phyloP scores from a whole-genome alignment of 2,329 filamentous ascomycete genomes.

The Cladosporium austrohemisphaericum region DNA sequence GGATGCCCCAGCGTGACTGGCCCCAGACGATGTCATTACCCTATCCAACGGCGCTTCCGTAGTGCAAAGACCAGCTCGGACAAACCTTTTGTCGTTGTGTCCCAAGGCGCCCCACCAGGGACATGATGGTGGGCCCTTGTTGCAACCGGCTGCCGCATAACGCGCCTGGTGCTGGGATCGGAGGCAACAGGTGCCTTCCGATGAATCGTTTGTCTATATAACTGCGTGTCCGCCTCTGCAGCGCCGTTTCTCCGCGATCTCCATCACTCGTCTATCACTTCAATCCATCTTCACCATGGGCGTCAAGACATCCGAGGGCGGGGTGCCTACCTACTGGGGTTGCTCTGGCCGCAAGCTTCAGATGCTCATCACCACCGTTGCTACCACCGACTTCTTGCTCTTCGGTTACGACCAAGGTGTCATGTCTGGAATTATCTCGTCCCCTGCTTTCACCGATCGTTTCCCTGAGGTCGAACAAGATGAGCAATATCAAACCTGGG shows the following conservation, averaged over 20 bases:
- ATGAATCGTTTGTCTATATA: slow-evolving; percentile 14
- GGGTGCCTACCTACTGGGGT: slow-evolving; percentile 25
- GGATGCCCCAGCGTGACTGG: slow-evolving; percentile 11
- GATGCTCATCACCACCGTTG: slow-evolving; percentile 55
- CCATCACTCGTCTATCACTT: slow-evolving; percentile 3
- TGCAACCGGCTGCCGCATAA: slow-evolving; percentile 12
- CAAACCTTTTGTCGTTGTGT: slow-evolving; percentile 12
- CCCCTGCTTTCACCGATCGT: slow-evolving; percentile 55
- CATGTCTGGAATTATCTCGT: slow-evolving; percentile 57
- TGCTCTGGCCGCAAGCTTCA: slow-evolving; percentile 43
- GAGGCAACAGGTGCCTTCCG: not conserved
- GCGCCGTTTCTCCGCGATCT: slow-evolving; percentile 6
- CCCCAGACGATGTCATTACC: slow-evolving; percentile 15
- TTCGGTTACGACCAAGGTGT: slow-evolving; percentile 28
- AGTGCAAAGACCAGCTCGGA: slow-evolving; percentile 3
- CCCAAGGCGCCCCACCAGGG: not conserved
- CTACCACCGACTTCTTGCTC: slow-evolving; percentile 57
- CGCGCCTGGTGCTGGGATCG: slow-evolving; percentile 12
- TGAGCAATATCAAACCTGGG: slow-evolving; percentile 33
- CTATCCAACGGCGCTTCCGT: slow-evolving; percentile 9
- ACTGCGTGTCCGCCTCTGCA: not conserved
- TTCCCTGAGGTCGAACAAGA: slow-evolving; percentile 43
- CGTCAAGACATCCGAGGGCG: slow-evolving; percentile 17
- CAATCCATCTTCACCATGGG: slow-evolving; percentile 16
- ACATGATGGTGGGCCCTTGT: slow-evolving; percentile 9